Evolutionary conservation across 352 stramenopile genomes (phyloP), one percentile per base, ranked within the genome.

Genomic region (Phytophthora capsici): DNA sequence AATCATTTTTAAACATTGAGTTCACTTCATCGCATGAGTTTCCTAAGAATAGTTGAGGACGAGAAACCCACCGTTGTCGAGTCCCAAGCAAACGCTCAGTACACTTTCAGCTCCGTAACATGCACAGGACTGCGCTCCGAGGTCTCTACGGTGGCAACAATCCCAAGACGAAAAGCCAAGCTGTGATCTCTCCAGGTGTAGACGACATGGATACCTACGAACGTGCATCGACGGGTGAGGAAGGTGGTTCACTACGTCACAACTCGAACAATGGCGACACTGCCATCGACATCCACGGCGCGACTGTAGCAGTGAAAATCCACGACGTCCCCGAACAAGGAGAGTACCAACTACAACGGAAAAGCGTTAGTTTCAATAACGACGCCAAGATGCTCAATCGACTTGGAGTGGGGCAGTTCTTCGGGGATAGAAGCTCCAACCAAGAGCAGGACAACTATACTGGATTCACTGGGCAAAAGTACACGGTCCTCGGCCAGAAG

Each of bases 401-500:
- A 48, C 43, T 75, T 51, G 63, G 57, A 3, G 45, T 64, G 43
- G 53, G 38, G 2, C 69, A 79, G 22, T 60, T 78, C 34, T 74
- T 82, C 19, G 41, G 59, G 3, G 55, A 57, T 4, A 28, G 25
- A 34, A 45, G 37, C n/a, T 87, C 65, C 1, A 90, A 84, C 13
- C 76, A 85, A 28, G 75, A 82, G 12, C 60, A 74, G 4, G 59
- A 74, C 2, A 7, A 19, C 2, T 63, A 65, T 45, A 38, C 2
- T 5, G 53, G 40, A 0, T 36, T 64, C 16, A 52, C 53, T 3
- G 34, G 60, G 4, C 64, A 71, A 6, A 88, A 85, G 45, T 86
- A 79, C 51, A 73, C 71, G 1, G 75, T 89, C 16, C 62, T 91
- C 0, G 80, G 82, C 0, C 82, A 90, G 46, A 91, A 91, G 46